Conservation (phyloP, 2,329 filamentous ascomycete genomes). For the Colletotrichum sp. region DNA sequence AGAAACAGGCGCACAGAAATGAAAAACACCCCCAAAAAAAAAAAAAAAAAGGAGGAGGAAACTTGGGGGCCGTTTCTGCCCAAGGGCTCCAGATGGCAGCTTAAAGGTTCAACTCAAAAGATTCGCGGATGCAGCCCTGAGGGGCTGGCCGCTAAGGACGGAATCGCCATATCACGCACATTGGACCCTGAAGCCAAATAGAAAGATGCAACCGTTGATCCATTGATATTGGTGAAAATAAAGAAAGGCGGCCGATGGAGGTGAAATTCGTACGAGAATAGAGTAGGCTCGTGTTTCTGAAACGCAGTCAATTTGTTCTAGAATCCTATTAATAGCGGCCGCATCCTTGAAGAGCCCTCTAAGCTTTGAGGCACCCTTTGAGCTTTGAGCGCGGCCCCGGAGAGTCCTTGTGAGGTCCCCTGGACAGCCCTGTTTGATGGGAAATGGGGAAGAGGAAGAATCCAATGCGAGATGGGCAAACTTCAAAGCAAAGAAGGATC, state of each 20-base stretch:
- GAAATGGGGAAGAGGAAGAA: neutral
- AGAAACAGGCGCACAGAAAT: neutral
- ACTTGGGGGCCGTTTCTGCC: constrained; percentile 10
- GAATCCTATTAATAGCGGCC: constrained; percentile 20
- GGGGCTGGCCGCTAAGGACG: neutral
- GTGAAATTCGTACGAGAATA: constrained; percentile 10
- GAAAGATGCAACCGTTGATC: neutral
- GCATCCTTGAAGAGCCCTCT: constrained; percentile 3
- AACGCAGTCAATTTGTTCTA: constrained; percentile 18
- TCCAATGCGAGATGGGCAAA: neutral
- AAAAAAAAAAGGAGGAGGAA: neutral
- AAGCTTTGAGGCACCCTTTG: neutral
- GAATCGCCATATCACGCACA: neutral
- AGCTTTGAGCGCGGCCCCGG: neutral
- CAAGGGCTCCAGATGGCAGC: neutral
- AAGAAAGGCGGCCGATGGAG: neutral
- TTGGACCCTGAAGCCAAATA: neutral
- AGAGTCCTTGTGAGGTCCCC: neutral
- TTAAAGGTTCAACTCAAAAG: neutral
- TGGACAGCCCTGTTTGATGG: constrained; percentile 2
- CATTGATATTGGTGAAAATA: neutral
- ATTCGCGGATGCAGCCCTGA: neutral
- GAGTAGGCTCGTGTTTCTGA: constrained; percentile 18
- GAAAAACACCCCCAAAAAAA: neutral
- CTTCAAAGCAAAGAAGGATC: neutral